Evolutionary conservation across 352 stramenopile species (phyloP).

Genomic region (Globisporangium paroecandrum): DNA sequence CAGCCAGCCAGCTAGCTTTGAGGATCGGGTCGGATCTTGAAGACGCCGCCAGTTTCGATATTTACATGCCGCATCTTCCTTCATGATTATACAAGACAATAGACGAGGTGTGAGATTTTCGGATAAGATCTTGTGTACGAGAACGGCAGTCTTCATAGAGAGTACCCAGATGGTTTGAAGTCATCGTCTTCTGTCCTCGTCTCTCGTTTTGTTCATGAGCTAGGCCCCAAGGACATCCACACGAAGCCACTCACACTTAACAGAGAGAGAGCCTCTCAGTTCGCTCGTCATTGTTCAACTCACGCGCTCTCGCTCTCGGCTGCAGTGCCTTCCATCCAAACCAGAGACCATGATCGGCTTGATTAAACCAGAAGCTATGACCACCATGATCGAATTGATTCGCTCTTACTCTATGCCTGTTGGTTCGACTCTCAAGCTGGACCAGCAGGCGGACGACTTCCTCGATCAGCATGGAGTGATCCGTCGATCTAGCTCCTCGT

Average conservation of each 20-base stretch:
- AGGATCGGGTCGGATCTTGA: not conserved
- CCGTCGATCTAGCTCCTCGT: conserved; percentile 31
- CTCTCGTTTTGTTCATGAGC: not conserved
- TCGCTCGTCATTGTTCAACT: not conserved
- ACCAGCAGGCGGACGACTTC: conserved; percentile 26
- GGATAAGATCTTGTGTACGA: conserved; percentile 4
- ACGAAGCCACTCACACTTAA: not conserved
- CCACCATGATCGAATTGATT: not conserved
- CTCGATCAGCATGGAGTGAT: conserved; percentile 42
- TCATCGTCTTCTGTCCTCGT: conserved; percentile 6
- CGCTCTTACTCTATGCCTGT: conserved; percentile 12
- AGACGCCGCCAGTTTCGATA: not conserved
- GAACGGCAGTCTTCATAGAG: not conserved
- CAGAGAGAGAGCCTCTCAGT: not conserved
- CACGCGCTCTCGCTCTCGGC: not conserved
- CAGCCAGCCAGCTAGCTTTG: not conserved
- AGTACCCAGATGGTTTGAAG: not conserved
- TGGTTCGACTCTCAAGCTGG: conserved; percentile 24
- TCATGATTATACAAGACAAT: not conserved
- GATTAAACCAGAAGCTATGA: not conserved
- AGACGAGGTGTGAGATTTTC: not conserved
- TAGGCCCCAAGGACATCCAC: not conserved
- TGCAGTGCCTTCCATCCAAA: not conserved
- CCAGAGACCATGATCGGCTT: conserved; percentile 8
- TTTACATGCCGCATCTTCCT: not conserved